A percentile compares a stretch with the other conserved stretches of the same genome.
Evolutionary conservation across 208 protist species (phyloP).

Genomic region (Crithidia sp.): DNA sequence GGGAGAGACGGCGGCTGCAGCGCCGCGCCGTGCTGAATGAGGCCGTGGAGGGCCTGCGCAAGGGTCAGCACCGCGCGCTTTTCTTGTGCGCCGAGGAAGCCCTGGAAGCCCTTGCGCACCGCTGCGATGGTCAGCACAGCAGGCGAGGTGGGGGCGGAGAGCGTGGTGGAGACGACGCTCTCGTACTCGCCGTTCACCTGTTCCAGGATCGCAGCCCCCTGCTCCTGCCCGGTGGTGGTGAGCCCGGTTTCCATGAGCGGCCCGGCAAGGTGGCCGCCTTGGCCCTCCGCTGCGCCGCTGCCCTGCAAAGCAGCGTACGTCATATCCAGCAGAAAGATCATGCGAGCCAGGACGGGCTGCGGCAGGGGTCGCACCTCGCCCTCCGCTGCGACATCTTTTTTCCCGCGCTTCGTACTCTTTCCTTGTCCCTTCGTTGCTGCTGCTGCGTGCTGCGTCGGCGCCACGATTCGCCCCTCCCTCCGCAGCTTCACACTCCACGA

Average conservation of each 20-base stretch:
- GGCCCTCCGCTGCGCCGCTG: not conserved
- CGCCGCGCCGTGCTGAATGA: constrained; percentile 27
- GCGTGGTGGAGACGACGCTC: constrained; percentile 22
- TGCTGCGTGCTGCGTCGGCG: not conserved
- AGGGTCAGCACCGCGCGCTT: constrained; percentile 58
- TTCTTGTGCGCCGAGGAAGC: constrained; percentile 57
- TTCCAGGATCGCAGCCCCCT: constrained; percentile 18
- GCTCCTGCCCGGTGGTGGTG: constrained; percentile 25
- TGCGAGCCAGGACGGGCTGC: constrained; percentile 29
- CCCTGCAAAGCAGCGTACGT: constrained; percentile 38
- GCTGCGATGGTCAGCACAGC: constrained; percentile 36
- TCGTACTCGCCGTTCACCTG: constrained; percentile 33
- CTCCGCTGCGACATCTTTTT: not conserved
- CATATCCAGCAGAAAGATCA: constrained; percentile 46
- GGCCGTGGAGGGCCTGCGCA: constrained; percentile 54
- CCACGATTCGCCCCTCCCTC: not conserved
- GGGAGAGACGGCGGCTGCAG: constrained; percentile 19
- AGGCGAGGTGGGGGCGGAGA: constrained; percentile 29
- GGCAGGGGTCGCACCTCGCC: constrained; percentile 34
- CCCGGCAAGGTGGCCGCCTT: constrained; percentile 2
- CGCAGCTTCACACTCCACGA: constrained; percentile 19
- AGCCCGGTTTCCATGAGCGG: constrained; percentile 34
- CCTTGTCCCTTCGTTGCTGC: not conserved
- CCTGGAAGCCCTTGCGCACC: constrained; percentile 53
- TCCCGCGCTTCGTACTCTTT: constrained; percentile 2